These are phyloP conservation scores for Strobilomyces echinocephalus DNA, from an alignment of 768 basidiomycete species.

Conservation along the genomic window DNA sequence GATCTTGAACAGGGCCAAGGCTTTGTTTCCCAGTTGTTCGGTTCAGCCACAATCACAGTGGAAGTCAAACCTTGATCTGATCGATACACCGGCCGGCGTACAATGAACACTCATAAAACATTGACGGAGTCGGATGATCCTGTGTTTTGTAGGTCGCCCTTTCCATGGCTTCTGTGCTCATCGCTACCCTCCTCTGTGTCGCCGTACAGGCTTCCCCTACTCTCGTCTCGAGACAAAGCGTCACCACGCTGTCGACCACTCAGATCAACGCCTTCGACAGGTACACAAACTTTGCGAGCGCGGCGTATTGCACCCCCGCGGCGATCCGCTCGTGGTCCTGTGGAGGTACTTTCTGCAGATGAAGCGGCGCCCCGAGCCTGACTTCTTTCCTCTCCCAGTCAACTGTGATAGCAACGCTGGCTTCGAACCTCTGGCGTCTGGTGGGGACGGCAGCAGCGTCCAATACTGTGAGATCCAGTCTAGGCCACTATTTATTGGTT, in stretches of 20 bases:
- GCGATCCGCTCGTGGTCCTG: constrained; percentile 45
- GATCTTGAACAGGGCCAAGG: not conserved
- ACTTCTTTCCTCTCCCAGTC: constrained; percentile 27
- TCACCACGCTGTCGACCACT: constrained; percentile 34
- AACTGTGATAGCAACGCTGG: constrained; percentile 44
- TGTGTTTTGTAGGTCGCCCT: no score
- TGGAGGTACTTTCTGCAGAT: constrained; percentile 35
- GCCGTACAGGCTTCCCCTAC: no score
- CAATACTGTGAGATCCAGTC: constrained; percentile 41
- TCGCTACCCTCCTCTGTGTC: no score
- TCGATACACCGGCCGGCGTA: no score
- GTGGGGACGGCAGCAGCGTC: constrained; percentile 39
- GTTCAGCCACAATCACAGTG: not conserved
- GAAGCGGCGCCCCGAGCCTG: not conserved
- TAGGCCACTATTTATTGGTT: not conserved
- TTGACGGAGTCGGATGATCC: no score
- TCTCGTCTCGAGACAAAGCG: constrained; percentile 7
- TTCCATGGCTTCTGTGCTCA: no score
- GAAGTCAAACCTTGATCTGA: not conserved
- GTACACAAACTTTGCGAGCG: constrained; percentile 46
- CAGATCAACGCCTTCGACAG: constrained; percentile 41
- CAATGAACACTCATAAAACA: no score
- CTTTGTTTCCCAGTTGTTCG: not conserved
- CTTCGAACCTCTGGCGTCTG: constrained; percentile 46
- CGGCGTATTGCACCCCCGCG: constrained; percentile 43